Percentiles rank a stretch among this genome's conserved stretches.
phyloP scores from a whole-genome alignment of 352 stramenopile species.

The Phytophthora kernoviae region DNA sequence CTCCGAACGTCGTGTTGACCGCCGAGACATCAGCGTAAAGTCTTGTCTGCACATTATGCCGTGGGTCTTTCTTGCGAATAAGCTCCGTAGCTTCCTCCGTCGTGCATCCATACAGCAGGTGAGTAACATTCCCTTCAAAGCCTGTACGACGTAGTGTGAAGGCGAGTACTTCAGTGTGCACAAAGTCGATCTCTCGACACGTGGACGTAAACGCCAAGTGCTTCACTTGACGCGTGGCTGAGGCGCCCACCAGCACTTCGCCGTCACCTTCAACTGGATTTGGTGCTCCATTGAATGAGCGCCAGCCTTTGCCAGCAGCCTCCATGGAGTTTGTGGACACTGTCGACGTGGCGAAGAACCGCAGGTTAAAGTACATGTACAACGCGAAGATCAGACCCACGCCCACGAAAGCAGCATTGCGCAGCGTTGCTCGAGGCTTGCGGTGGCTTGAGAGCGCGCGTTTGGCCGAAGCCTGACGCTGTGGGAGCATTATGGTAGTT shows the following conservation, averaged over 20 bases:
- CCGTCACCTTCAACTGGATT: constrained; percentile 16
- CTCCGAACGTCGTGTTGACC: constrained; percentile 49
- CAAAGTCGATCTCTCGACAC: constrained; percentile 62
- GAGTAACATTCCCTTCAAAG: constrained; percentile 63
- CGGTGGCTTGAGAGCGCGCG: constrained; percentile 36
- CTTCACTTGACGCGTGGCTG: constrained; percentile 57
- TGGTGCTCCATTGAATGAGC: constrained; percentile 17
- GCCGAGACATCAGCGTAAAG: constrained; percentile 46
- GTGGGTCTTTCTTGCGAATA: constrained; percentile 54
- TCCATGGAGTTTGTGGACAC: constrained; percentile 35
- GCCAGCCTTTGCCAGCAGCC: constrained; percentile 19
- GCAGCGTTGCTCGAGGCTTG: constrained; percentile 20
- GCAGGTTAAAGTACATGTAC: constrained; percentile 70
- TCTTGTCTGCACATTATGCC: constrained; percentile 46
- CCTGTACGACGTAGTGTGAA: constrained; percentile 65
- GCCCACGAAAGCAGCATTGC: constrained; percentile 30
- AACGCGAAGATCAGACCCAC: constrained; percentile 53
- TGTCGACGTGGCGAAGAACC: constrained; percentile 56
- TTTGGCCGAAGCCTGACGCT: constrained; percentile 49
- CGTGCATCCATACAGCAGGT: constrained; percentile 81
- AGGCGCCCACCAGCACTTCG: constrained; percentile 30
- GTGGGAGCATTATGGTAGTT: constrained; percentile 52
- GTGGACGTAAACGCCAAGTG: constrained; percentile 82
- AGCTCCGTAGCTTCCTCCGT: constrained; percentile 37
- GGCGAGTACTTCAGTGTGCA: constrained; percentile 73